Base-by-base conservation (phyloP, 192 early-diverging fungal genomes). In the Backusella parvicylindrica region DNA sequence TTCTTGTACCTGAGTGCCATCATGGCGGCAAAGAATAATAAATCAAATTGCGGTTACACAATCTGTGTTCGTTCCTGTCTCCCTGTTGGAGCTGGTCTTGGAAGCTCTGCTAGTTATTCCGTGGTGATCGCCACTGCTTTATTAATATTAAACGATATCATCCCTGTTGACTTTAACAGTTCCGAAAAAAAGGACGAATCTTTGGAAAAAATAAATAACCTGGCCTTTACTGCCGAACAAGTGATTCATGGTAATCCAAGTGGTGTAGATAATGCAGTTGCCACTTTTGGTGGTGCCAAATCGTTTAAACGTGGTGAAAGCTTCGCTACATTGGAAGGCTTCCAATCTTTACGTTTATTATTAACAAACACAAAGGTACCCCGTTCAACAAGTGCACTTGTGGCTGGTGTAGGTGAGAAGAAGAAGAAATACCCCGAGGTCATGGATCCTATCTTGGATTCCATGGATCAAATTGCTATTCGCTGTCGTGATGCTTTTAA, bases 161-260 rank as follows among this genome's bases (percentile, higher is more conserved):
- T 85, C 15, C 75, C 80, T 26, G 37, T 21, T 35, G 64, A 71
- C 12, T 77, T 70, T 26, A 50, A 40, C 0, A 32, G 32, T 3
- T 64, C 71, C 21, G 37, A 50, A 1, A 73, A 71, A 53, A 33
- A 15, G 16, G 77, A 71, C 3, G 56, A 71, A 12, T 81, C 81
- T 38, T 70, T 83, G 43, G 78, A 88, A 28, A 70, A 87, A 67
- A 89, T 98, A 64, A 98, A 99, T 72, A 79, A 84, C n/a, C 97
- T 95, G 92, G 95, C 96, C 6, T 97, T 94, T 78, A 86, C 87
- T 67, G 91, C 94, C 1, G 98, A 99, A 79, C 92, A 96, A 79
- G 93, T 99, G 11, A 92, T 97, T 15, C 98, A 99, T 75, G 96
- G 96, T 9, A 95, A 92, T 35, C 96, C 97, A 6, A 96, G 94